Evolutionary conservation across 768 basidiomycete species (phyloP).

Genomic region (Leccinum variicolor): DNA sequence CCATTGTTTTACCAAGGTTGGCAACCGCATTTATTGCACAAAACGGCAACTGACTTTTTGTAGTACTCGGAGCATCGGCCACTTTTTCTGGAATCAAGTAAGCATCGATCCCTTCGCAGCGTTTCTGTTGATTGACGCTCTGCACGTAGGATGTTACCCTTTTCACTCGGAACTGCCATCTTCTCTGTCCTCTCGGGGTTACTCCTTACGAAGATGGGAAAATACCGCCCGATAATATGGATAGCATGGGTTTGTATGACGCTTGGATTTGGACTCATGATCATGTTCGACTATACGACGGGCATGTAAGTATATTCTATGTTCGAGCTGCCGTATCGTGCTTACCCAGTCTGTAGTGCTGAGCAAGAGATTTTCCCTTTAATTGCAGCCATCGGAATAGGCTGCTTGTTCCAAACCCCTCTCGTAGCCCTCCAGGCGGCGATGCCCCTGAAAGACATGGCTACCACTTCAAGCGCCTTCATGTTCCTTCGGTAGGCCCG

Average conservation of each 20-base stretch:
- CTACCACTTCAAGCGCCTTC: slow-evolving; percentile 70
- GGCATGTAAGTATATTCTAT: slow-evolving; percentile 19
- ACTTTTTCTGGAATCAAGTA: slow-evolving; percentile 67
- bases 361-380: slow-evolving; percentile 62
- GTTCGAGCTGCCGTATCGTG: neutral
- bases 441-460: slow-evolving; percentile 87
- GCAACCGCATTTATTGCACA: neutral
- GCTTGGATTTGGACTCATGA: slow-evolving; percentile 75
- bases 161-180: slow-evolving; percentile 56
- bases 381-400: slow-evolving; percentile 62
- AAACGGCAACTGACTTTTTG: slow-evolving; percentile 6
- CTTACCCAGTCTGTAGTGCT: slow-evolving; percentile 40
- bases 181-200: slow-evolving; percentile 57
- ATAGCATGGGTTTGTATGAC: slow-evolving; percentile 50
- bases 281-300: slow-evolving; percentile 56
- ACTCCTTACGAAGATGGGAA: slow-evolving; percentile 51
- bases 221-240: slow-evolving; percentile 66
- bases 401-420: slow-evolving; percentile 64
- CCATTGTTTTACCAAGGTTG: slow-evolving; percentile 69
- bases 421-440: slow-evolving; percentile 77
- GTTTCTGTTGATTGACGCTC: neutral
- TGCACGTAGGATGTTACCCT: slow-evolving; percentile 63
- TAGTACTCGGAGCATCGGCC: slow-evolving; percentile 67
- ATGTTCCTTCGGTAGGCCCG: slow-evolving; percentile 58
- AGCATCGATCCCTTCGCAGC: slow-evolving; percentile 6